These are phyloP conservation scores for Odontarrhena argentea DNA, from an alignment of 345 rosid species.

Conservation along the genomic window DNA sequence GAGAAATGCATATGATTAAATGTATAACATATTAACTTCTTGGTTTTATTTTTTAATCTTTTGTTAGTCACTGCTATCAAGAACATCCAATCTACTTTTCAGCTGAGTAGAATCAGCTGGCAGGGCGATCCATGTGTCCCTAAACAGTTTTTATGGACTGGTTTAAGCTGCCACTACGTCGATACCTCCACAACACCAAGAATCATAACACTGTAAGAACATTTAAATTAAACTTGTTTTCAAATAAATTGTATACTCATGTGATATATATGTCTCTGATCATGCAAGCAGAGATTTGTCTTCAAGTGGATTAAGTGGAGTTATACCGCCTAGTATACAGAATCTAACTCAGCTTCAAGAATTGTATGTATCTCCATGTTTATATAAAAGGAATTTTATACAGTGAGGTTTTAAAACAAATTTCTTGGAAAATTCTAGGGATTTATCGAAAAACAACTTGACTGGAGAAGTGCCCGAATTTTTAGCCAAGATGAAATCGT, in stretches of 20 bases:
- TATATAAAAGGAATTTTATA: neutral
- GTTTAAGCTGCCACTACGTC: conserved; percentile 41
- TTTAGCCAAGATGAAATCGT: conserved; percentile 42
- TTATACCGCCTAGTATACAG: conserved; percentile 36
- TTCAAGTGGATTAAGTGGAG: conserved; percentile 45
- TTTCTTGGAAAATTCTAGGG: conserved; percentile 41
- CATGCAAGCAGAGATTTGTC: conserved; percentile 42
- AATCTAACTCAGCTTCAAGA: conserved; percentile 38
- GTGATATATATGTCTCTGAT: conserved; percentile 1
- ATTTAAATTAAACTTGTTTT: neutral
- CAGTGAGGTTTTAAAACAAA: neutral
- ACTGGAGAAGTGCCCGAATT: conserved; percentile 50
- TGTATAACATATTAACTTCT: no score
- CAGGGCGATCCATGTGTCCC: conserved; percentile 57
- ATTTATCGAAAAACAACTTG: conserved; percentile 52
- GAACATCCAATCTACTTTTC: conserved; percentile 43
- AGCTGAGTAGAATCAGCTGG: conserved; percentile 40
- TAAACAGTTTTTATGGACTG: conserved; percentile 36
- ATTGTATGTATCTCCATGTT: conserved; percentile 44
- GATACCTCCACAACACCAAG: conserved; percentile 37
- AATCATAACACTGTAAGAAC: conserved; percentile 52
- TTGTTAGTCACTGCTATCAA: conserved; percentile 45
- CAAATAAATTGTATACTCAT: neutral
- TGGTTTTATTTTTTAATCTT: neutral
- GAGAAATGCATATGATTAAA: neutral